These are phyloP conservation scores for Torulaspora indica DNA, from an alignment of 805 yeast genomes.

Conservation along the genomic window DNA sequence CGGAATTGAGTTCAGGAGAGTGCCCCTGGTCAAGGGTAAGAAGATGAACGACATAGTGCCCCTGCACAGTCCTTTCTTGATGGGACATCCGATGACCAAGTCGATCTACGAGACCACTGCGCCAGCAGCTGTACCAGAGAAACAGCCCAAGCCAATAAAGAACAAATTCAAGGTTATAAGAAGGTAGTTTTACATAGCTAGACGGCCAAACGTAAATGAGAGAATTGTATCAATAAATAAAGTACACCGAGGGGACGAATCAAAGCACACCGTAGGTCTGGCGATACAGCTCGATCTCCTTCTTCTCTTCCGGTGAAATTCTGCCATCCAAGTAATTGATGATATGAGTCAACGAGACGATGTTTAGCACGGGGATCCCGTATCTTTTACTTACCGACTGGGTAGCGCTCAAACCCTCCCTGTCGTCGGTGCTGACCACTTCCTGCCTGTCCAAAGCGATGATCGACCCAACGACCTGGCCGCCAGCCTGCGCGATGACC, in stretches of 20 bases:
- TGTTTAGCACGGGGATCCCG: slow-evolving; percentile 77
- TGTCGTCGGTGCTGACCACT: slow-evolving; percentile 56
- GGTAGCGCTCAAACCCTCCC: slow-evolving; percentile 61
- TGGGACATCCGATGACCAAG: slow-evolving; percentile 81
- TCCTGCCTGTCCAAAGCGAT: slow-evolving; percentile 96
- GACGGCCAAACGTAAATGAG: slow-evolving; percentile 1
- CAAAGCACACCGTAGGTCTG: slow-evolving; percentile 37
- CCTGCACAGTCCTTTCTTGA: slow-evolving; percentile 70
- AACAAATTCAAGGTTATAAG: slow-evolving; percentile 34
- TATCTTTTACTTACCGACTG: slow-evolving; percentile 67
- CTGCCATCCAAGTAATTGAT: slow-evolving; percentile 54
- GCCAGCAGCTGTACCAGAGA: slow-evolving; percentile 41
- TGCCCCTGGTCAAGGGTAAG: slow-evolving; percentile 82
- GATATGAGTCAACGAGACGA: slow-evolving; percentile 73
- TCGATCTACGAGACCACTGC: slow-evolving; percentile 53
- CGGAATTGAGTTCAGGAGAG: slow-evolving; percentile 49
- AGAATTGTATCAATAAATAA: slow-evolving; percentile 14
- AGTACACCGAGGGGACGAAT: background rate
- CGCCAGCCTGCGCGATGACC: slow-evolving; percentile 65
- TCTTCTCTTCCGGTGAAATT: slow-evolving; percentile 54
- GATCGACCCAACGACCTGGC: slow-evolving; percentile 74
- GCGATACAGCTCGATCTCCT: slow-evolving; percentile 54
- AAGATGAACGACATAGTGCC: slow-evolving; percentile 85
- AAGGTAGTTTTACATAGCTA: slow-evolving; percentile 21
- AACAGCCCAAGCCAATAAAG: slow-evolving; percentile 31